Conservation (phyloP, 495 filamentous ascomycete genomes). For the Letharia lupina region DNA sequence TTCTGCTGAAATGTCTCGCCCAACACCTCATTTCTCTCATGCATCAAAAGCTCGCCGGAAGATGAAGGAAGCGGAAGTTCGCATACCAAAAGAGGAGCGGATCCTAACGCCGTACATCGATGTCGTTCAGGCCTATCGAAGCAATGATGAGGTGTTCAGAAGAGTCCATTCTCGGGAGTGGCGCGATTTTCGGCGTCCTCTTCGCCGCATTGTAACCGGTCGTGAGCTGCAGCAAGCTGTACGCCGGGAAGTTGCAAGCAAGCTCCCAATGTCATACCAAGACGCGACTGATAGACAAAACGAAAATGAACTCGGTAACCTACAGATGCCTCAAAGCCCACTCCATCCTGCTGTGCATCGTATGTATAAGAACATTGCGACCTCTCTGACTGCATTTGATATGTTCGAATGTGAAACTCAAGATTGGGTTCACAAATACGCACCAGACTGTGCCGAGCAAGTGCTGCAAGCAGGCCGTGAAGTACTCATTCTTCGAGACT, state of each 20-base stretch:
- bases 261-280: not conserved
- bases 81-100: constrained; percentile 37
- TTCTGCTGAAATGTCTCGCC: not conserved
- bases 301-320: constrained; percentile 5
- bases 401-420: constrained; percentile 60
- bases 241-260: constrained; percentile 14
- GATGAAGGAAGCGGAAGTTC: constrained; percentile 41
- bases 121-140: constrained; percentile 26
- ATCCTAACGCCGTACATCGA: constrained; percentile 31
- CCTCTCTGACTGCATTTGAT: constrained; percentile 71
- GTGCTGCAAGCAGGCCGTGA: constrained; percentile 73
- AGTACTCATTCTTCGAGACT: constrained; percentile 63
- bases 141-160: constrained; percentile 14
- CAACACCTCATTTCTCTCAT: not conserved
- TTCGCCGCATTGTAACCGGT: constrained; percentile 29
- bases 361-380: constrained; percentile 51
- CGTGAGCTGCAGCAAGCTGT: constrained; percentile 29
- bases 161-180: constrained; percentile 12
- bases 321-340: not conserved
- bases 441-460: constrained; percentile 57
- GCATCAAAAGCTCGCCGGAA: constrained; percentile 31
- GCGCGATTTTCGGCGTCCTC: constrained; percentile 28
- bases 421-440: constrained; percentile 82
- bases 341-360: constrained; percentile 51
- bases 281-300: not conserved